Evolutionary conservation across 2,329 filamentous ascomycete genomes (phyloP), one percentile per base, ranked within the genome.

Genomic region (Nemania serpens): DNA sequence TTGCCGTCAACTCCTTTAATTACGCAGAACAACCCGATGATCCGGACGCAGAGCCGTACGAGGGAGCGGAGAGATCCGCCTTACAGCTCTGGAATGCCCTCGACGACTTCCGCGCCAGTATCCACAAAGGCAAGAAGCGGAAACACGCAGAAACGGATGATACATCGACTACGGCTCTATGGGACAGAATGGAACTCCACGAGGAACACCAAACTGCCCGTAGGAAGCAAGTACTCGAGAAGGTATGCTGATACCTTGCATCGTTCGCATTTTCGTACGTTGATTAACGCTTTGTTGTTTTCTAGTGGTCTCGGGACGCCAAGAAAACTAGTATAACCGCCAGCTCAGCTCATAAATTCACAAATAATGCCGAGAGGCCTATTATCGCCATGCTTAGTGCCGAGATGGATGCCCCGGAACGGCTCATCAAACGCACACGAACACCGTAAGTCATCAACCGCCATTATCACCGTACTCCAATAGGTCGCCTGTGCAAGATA

Each of bases 81-180:
- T 79, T 97, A 59, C 88, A 90, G 50, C 83, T 99, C 12, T 93
- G 94, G 83, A 92, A 89, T 69, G 91, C 91, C 0, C 86, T 96
- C 46, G 89, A 91, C 71, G 81, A 81, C 48, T 84, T 94, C 55
- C 88, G 90, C 52, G 78, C 84, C 47, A 84, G 83, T 36, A 80
- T 93, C 18, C 78, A 81, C 69, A 73, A 79, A 7, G 84, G 86
- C 1, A 78, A 82, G 57, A 93, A 93, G 78, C 82, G 86, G 58
- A 88, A 88, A 73, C 80, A 81, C 5, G 71, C 73, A 2, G 70
- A 86, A 53, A 81, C 85, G 2, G 70, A 78, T 0, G 79, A 84
- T 1, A 88, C 86, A 4, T 75, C 88, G 1, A 87, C 82, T 9
- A 79, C 85, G 15, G 82, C 86, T 2, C 85, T 97, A 2, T 96